Base-by-base conservation (phyloP, 1,139 yeast genomes). In the Nakaseomyces delphensis region DNA sequence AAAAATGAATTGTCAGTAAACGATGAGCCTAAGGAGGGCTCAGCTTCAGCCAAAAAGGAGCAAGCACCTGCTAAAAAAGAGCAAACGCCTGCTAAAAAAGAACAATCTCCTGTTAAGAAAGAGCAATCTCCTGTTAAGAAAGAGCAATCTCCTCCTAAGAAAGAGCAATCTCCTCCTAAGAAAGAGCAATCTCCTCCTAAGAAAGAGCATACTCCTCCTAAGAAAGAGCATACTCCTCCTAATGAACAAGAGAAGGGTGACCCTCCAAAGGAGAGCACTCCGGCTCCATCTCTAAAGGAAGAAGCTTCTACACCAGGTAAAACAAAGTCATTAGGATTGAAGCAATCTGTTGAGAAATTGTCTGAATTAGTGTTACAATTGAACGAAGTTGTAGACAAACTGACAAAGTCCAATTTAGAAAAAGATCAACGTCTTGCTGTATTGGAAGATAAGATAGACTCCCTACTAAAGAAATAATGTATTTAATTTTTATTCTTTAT, bases 271-370 rank as follows among this genome's bases (percentile, higher is more conserved):
- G 53, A 49, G 13, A 36, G 48, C 5, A 21, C 36, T 10, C 37
- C 32, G 23, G 23, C 19, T 8, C 13, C 36, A 13, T 20, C 36
- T 25, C 16, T 35, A 18, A 39, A 15, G 29, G 36, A 31, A n/a
- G 46, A 46, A 38, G 31, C 49, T 2, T 32, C 55, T 11, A 32
- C 53, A 4, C 37, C 61, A 4, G 37, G 60, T 16, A 36, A 56
- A 4, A 11, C 31, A 33, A 66, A 68, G 45, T 65, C 70, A 23
- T 69, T 80, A 28, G 82, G 86, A 1, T 67, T 83, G 49, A 79
- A 79, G 52, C 81, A 76, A 6, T 77, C 85, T 1, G 79, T 83
- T 25, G 89, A 81, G 49, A 78, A 73, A 49, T 68, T 83, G 44
- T 75, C 82, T 3, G 47, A 64, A 1, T 63, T 83, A 27, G 85